Conservation (phyloP, 805 yeast species). For the Cyberlindnera xishuangbannaensis region DNA sequence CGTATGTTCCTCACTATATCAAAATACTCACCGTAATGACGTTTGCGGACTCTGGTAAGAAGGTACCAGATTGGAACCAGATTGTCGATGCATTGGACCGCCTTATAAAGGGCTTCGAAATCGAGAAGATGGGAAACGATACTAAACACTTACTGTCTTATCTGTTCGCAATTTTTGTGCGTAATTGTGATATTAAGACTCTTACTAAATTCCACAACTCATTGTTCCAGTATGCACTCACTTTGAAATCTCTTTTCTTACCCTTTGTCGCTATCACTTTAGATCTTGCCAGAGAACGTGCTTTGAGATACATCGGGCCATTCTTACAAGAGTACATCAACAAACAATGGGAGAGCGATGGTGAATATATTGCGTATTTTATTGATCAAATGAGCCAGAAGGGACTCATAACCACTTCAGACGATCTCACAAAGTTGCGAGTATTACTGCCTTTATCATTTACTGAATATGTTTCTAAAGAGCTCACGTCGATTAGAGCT, state of each 20-base stretch:
- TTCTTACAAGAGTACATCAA: slow-evolving; percentile 46
- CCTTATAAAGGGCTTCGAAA: slow-evolving; percentile 4
- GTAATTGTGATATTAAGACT: slow-evolving; percentile 47
- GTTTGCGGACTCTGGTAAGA: slow-evolving; percentile 69
- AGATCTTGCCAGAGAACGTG: slow-evolving; percentile 37
- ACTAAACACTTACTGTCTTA: slow-evolving; percentile 31
- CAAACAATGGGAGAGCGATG: slow-evolving; percentile 32
- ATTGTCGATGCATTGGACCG: slow-evolving; percentile 21
- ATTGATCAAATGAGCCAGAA: slow-evolving; percentile 32
- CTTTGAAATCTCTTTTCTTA: slow-evolving; percentile 33
- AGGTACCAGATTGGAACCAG: slow-evolving; percentile 47
- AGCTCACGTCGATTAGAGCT: slow-evolving; percentile 5
- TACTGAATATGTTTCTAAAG: slow-evolving; percentile 5
- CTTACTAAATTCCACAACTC: slow-evolving; percentile 42
- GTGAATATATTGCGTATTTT: slow-evolving; percentile 36
- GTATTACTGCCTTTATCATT: slow-evolving; percentile 17
- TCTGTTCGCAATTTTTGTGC: slow-evolving; percentile 42
- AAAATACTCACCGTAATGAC: slow-evolving; percentile 42
- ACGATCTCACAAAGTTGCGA: slow-evolving; percentile 11
- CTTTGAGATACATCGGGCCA: slow-evolving; percentile 37
- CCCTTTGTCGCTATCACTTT: slow-evolving; percentile 43
- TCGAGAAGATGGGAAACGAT: slow-evolving; percentile 1
- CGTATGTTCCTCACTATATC: slow-evolving; percentile 12
- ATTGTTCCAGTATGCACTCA: slow-evolving; percentile 36
- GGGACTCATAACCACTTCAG: slow-evolving; percentile 16